These are phyloP conservation scores for Bryopsis sp. DNA, from an alignment of 139 green algal species.

Conservation along the genomic window DNA sequence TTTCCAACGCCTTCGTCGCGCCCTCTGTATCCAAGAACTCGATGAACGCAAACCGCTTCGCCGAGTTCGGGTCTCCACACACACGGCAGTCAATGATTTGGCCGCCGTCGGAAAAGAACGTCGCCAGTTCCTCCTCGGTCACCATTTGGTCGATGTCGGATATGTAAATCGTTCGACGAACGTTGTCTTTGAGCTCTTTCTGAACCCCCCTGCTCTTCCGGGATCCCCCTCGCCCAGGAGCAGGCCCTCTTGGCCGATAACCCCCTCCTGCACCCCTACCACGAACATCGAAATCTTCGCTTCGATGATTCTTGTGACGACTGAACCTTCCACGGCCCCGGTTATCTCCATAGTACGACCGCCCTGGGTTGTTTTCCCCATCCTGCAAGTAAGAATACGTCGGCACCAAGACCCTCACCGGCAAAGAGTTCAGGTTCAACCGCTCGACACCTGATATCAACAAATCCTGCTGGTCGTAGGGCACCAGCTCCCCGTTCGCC, in stretches of 20 bases:
- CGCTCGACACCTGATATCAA: background rate
- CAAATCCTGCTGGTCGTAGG: conserved; percentile 4
- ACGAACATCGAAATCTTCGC: no score
- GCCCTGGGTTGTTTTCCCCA: no score
- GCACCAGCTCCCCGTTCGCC: conserved; percentile 9
- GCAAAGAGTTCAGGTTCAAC: background rate
- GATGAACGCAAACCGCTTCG: conserved; percentile 91
- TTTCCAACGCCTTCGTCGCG: conserved; percentile 46
- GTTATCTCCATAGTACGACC: background rate
- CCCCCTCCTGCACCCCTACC: conserved; percentile 6
- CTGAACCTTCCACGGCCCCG: background rate
- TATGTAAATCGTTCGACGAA: conserved; percentile 70
- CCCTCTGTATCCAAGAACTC: conserved; percentile 69
- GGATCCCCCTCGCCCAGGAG: conserved; percentile 1
- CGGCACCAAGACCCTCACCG: background rate
- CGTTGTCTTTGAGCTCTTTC: conserved; percentile 56
- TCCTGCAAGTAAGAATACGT: no score
- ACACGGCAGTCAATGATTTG: conserved; percentile 82
- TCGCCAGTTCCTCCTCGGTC: conserved; percentile 63
- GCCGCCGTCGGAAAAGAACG: conserved; percentile 61
- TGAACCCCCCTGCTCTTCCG: conserved; percentile 21
- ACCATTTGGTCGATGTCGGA: conserved; percentile 63
- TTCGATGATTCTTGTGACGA: no score
- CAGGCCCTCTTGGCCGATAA: background rate
- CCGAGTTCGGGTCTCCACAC: conserved; percentile 85